These are phyloP conservation scores for Phytophthora pseudosyringae DNA, from an alignment of 352 stramenopile species.

Conservation along the genomic window DNA sequence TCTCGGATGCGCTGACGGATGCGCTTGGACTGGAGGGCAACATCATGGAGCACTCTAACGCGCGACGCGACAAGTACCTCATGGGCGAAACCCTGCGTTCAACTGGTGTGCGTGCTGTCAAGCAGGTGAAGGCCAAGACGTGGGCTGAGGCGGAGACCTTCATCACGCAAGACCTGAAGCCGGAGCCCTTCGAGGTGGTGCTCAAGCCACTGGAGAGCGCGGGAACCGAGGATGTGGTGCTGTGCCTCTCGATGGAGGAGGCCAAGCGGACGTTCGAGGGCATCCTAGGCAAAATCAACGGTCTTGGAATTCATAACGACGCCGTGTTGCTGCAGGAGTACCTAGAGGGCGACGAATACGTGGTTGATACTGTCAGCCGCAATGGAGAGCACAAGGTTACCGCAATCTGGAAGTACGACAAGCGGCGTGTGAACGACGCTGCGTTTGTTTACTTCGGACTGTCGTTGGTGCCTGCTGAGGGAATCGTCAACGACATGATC, in stretches of 20 bases:
- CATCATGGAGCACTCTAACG: slow-evolving; percentile 69
- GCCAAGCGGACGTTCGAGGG: slow-evolving; percentile 80
- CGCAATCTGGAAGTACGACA: slow-evolving; percentile 98
- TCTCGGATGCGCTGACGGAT: slow-evolving; percentile 91
- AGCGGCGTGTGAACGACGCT: slow-evolving; percentile 93
- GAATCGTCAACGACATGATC: slow-evolving; percentile 81
- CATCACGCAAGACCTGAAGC: slow-evolving; percentile 65
- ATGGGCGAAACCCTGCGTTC: slow-evolving; percentile 90
- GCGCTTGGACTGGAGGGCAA: slow-evolving; percentile 89
- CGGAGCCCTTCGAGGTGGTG: slow-evolving; percentile 83
- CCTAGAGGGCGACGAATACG: slow-evolving; percentile 95
- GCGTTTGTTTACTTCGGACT: slow-evolving; percentile 96
- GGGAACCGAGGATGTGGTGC: slow-evolving; percentile 77
- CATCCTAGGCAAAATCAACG: slow-evolving; percentile 90
- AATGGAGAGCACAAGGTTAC: slow-evolving; percentile 95
- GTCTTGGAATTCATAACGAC: slow-evolving; percentile 86
- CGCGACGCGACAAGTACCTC: slow-evolving; percentile 81
- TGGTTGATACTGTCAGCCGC: slow-evolving; percentile 95
- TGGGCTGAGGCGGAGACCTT: slow-evolving; percentile 81
- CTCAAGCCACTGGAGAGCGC: slow-evolving; percentile 92
- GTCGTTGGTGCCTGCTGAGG: slow-evolving; percentile 71
- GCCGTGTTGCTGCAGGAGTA: slow-evolving; percentile 94
- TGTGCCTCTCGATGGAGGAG: slow-evolving; percentile 83
- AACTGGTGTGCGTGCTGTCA: slow-evolving; percentile 86
- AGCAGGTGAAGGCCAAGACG: slow-evolving; percentile 88